Evolutionary conservation across 176 grass and related monocot genomes (phyloP), one percentile per base, ranked within the genome.

Genomic region (Phoenix roebelenii): DNA sequence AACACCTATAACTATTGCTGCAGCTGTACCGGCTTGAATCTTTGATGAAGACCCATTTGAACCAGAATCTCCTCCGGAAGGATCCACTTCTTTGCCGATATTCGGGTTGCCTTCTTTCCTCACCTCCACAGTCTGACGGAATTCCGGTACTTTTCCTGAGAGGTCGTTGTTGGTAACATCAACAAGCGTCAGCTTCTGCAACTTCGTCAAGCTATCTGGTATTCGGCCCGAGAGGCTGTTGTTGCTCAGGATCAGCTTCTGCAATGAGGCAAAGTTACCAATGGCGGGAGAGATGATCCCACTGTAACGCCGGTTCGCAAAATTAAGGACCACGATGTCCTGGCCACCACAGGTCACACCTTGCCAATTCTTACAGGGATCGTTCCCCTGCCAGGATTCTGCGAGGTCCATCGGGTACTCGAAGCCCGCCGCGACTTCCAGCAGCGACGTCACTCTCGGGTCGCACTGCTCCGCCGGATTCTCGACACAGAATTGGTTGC

Each of bases 111-210:
- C 81, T 15, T 67, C 32, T 5, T 63, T 18, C 49, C 83, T 59
- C 24, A 97, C 55, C 0, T 61, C 80, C 51, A 97, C 87, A 20
- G 74, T 63, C 20, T 70, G 23, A 51, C 71, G 60, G 61, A 97
- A 97, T 18, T 50, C 59, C 49, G 93, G 93, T 17, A 91, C 59
- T 50, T 85, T 65, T 23, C 93, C 93, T 54, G 60, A 81, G 16
- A 97, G 84, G 25, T 18, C 55, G 62, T 97, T 97, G 52, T 91
- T 97, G 61, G 83, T 77, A 44, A 97, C 81, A 75, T 91, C 79
- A 62, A 97, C 55, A 59, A 71, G 15, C 22, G 17, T 54, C 50
- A 97, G 81, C 67, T 51, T 66, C 6, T 66, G 56, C 55, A 91
- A 53, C 23, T 35, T 77, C 0, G 78, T 81, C 84, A 97, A 73